Percentiles rank a stretch among this genome's conserved stretches.
Conservation (phyloP, 441 rosid species). For the Pelargonium citronellum region DNA sequence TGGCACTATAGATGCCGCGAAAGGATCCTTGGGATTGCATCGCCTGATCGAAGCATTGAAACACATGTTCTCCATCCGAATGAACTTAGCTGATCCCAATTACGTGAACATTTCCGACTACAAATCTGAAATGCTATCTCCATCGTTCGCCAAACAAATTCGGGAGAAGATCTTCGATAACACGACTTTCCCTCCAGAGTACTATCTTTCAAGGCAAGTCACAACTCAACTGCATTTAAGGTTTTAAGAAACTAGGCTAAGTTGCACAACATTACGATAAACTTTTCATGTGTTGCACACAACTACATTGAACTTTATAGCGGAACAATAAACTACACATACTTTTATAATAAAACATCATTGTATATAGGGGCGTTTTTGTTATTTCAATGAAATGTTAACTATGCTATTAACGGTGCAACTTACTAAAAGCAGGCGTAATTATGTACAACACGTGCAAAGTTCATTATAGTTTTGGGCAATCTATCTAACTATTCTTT, state of each 20-base stretch:
- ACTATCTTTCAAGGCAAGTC: conserved; percentile 47
- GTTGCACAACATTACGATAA: too few relatives aligned
- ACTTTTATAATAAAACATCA: too few relatives aligned
- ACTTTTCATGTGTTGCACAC: too few relatives aligned
- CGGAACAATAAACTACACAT: too few relatives aligned
- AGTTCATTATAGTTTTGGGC: too few relatives aligned
- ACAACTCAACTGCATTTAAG: neutral
- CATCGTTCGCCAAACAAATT: conserved; percentile 45
- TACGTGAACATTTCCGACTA: conserved; percentile 39
- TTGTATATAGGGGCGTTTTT: too few relatives aligned
- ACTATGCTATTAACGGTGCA: too few relatives aligned
- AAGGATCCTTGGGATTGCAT: conserved; percentile 53
- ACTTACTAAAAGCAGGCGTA: too few relatives aligned
- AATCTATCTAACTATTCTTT: neutral
- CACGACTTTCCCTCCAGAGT: conserved; percentile 76
- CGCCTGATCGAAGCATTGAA: conserved; percentile 78
- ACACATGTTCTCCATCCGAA: conserved; percentile 81
- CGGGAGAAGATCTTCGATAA: conserved; percentile 55
- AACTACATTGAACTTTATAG: too few relatives aligned
- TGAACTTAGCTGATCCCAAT: conserved; percentile 84
- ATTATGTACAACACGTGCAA: too few relatives aligned
- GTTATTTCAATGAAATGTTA: too few relatives aligned
- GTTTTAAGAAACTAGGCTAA: too few relatives aligned
- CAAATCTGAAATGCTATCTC: conserved; percentile 59
- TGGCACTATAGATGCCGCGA: conserved; percentile 42